phyloP scores from a whole-genome alignment of 2,329 filamentous ascomycete genomes.

The Gremmenia infestans region DNA sequence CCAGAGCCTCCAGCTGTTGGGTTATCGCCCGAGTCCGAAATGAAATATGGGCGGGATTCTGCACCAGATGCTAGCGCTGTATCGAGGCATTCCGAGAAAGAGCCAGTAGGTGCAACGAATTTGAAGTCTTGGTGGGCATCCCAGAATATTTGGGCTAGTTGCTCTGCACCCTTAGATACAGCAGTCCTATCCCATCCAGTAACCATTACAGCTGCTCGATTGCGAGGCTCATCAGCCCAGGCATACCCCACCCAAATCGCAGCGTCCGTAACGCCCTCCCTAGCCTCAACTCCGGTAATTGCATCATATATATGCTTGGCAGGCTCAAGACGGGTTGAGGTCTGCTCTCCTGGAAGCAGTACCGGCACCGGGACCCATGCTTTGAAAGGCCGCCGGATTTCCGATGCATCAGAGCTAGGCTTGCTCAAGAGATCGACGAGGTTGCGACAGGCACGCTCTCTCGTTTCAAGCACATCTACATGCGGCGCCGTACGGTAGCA shows the following conservation, averaged over 20 bases:
- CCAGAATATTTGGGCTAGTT: conserved; percentile 45
- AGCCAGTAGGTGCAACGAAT: conserved; percentile 48
- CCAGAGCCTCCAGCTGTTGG: conserved; percentile 51
- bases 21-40: conserved; percentile 52
- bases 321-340: conserved; percentile 48
- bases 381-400: conserved; percentile 40
- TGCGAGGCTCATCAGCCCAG: conserved; percentile 51
- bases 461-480: conserved; percentile 45
- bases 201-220: conserved; percentile 44
- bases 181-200: conserved; percentile 44
- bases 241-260: conserved; percentile 53
- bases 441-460: conserved; percentile 46
- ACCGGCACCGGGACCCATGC: conserved; percentile 49
- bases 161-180: conserved; percentile 38
- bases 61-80: conserved; percentile 36
- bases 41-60: conserved; percentile 41
- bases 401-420: conserved; percentile 7
- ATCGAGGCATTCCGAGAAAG: conserved; percentile 43
- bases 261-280: conserved; percentile 42
- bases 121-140: conserved; percentile 40
- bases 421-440: conserved; percentile 37
- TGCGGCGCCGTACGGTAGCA: conserved; percentile 46
- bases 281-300: conserved; percentile 39
- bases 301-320: conserved; percentile 46
- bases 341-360: conserved; percentile 49